Evolutionary conservation across 1,139 yeast species (phyloP), one percentile per base, ranked within the genome.

Genomic region (Zhuliangozyma blackwelliae): DNA sequence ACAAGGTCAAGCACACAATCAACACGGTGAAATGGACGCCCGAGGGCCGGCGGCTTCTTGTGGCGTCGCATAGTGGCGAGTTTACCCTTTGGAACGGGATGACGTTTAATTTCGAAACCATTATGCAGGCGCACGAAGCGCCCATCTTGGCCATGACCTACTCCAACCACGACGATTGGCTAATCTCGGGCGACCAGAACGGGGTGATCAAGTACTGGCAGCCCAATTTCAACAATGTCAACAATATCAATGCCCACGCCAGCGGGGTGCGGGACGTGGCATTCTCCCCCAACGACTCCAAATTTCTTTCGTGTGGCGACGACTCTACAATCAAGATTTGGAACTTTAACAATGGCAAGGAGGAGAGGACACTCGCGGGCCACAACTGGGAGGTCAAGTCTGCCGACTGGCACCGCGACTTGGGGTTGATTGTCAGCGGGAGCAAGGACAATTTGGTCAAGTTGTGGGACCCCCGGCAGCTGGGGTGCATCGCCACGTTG

Each of bases 341-440:
- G 97, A 88, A 90, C 58, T 92, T 92, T 60, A 84, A 86, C 55
- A 87, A 85, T 47, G 96, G 95, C 34, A 69, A 77, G 40, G 95
- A 88, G 51, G 99, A 92, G 55, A 63, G 88, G 32, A 72, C 78
- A 1, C 68, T 92, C 35, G 75, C 80, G 22, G 98, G 97, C 1
- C 99, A 92, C 61, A 96, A 94, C 55, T 92, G 99, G 99, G 99
- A 92, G 62, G 97, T 92, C 25, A 92, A 92, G 57, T 79, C 92
- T 41, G 89, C 95, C 37, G 97, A 92, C 58, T 92, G 99, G 99
- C 99, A 92, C 59, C 87, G 95, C 7, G 71, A 76, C 12, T 64
- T 88, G 57, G 97, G 97, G 0, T 70, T 94, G 28, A 75, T 86
- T 38, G 94, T 85, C 0, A 75, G 85, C 48, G 94, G 97, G 0